These are phyloP conservation scores for Geranium brycei DNA, from an alignment of 345 rosid genomes.

Conservation along the genomic window DNA sequence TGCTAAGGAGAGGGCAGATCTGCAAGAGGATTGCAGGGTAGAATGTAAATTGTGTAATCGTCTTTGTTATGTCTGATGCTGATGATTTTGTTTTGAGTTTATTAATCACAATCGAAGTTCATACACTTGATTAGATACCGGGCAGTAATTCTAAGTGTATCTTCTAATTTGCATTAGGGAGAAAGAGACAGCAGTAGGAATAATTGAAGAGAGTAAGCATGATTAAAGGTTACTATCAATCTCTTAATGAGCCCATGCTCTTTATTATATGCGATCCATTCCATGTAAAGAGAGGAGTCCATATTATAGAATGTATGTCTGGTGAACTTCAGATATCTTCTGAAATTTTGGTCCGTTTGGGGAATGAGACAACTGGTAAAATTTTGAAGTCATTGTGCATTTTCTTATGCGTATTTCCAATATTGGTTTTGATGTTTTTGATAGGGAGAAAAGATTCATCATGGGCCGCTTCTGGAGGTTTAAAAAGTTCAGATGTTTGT, in stretches of 20 bases:
- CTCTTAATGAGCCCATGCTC: too few species aligned
- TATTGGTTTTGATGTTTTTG: not conserved
- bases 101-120: too few species aligned
- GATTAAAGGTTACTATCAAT: not conserved
- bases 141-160: too few species aligned
- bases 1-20: too few species aligned
- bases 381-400: not conserved
- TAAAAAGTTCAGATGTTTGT: slow-evolving; percentile 63
- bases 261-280: not conserved
- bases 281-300: not conserved
- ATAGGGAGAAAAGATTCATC: slow-evolving; percentile 44
- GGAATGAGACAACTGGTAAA: not conserved
- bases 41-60: too few species aligned
- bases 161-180: not conserved
- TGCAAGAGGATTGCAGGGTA: too few species aligned
- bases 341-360: not conserved
- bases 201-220: not conserved
- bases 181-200: not conserved
- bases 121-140: too few species aligned
- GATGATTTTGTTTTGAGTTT: too few species aligned
- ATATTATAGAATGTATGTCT: not conserved
- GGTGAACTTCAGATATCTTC: not conserved
- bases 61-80: too few species aligned
- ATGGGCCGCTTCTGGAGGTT: slow-evolving; percentile 41
- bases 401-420: not conserved